Evolutionary conservation across 202 grass and related monocot species (phyloP), one percentile per base, ranked within the genome.

Genomic region (Saccharum hybrid): DNA sequence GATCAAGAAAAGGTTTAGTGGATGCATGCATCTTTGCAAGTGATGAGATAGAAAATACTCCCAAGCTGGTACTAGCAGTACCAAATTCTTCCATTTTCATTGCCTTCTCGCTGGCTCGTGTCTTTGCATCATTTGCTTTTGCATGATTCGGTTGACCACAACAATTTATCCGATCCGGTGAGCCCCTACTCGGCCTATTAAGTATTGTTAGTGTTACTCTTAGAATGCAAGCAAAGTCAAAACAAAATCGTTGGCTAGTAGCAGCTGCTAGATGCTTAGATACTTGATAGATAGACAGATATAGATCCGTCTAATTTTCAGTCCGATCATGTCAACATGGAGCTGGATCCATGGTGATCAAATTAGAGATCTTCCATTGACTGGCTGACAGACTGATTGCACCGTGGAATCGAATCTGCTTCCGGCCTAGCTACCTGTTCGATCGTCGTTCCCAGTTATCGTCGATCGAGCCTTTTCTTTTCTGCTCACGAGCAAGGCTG

Each of bases 111-210:
- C n/a, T 43, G 7, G 5, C 13, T 49, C 56, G 9, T 62, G 10
- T 72, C 79, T 82, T 82, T 82, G 79, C 79, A 82, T 72, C 68
- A 8, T 63, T 72, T 62, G 16, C 68, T 71, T 82, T 82, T 82
- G 10, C 26, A 48, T 42, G 38, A 82, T 82, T 82, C 68, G 16
- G 19, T 11, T 45, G 80, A 82, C 57, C 68, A 82, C 52, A 72
- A 19, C 71, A 48, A 72, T 21, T 21, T 45, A 68, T 10, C 19
- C 6, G 54, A 81, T 42, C 79, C 4, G 18, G 18, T 37, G 30
- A 49, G 28, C 62, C 15, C 15, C 34, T 62, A 40, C 54, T 36
- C 36, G 2, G n/a, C 12, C 11, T 40, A 61, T 56, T 56, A 19
- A 54, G 16, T 56, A 57, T 9, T 3, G 3, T 22, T 59, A n/a